phyloP scores from a whole-genome alignment of 495 filamentous ascomycete genomes.

The Jackrogersella multiformis region DNA sequence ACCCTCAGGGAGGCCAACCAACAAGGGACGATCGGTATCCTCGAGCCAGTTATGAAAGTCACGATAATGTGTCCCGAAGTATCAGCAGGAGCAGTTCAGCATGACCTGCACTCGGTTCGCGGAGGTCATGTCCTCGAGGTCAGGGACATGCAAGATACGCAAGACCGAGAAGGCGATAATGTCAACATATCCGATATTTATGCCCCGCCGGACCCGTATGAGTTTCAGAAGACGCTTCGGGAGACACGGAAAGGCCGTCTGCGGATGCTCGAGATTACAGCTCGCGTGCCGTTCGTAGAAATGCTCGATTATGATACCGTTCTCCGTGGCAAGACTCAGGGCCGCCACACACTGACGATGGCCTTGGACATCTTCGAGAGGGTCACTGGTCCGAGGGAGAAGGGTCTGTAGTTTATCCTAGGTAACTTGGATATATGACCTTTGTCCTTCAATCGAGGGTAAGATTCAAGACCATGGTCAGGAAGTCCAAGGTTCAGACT shows the following conservation, averaged over 20 bases:
- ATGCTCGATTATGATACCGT: constrained; percentile 97
- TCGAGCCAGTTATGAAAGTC: constrained; percentile 93
- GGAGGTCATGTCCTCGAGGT: constrained; percentile 89
- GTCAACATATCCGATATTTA: constrained; percentile 80
- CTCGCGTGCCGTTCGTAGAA: constrained; percentile 89
- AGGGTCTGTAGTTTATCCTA: constrained; percentile 33
- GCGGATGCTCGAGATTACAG: constrained; percentile 69
- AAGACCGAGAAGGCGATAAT: constrained; percentile 30
- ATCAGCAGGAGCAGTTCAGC: constrained; percentile 83
- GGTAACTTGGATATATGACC: no score
- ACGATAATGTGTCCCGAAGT: constrained; percentile 84
- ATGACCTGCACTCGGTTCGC: constrained; percentile 82
- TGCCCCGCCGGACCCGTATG: constrained; percentile 85
- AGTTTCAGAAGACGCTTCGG: constrained; percentile 57
- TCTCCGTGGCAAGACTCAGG: constrained; percentile 85
- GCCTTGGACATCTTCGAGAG: constrained; percentile 88
- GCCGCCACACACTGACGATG: constrained; percentile 93
- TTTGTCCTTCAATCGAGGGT: no score
- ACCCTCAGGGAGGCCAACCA: constrained; percentile 68
- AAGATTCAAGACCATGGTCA: no score
- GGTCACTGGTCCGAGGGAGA: constrained; percentile 70
- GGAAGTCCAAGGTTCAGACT: no score
- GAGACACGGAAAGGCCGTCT: constrained; percentile 50
- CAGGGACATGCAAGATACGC: constrained; percentile 62
- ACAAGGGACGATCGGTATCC: constrained; percentile 65